A percentile compares a stretch with the other conserved stretches of the same genome.
phyloP scores from a whole-genome alignment of 2,329 filamentous ascomycete species.

The Mycosphaerelloides madeirae region DNA sequence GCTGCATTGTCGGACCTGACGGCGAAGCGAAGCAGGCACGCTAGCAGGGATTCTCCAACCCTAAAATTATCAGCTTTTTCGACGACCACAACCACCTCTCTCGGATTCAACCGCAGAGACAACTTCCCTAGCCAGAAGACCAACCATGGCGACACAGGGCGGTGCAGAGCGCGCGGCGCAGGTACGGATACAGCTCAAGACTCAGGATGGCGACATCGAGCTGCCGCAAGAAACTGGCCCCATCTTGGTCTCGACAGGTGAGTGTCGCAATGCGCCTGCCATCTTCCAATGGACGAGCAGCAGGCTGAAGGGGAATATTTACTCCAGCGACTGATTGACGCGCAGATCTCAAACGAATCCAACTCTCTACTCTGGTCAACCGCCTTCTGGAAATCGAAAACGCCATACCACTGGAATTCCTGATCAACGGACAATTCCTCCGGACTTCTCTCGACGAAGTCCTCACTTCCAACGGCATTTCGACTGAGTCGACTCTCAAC shows the following conservation, averaged over 20 bases:
- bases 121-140: neutral
- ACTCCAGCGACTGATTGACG: neutral
- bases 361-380: slow-evolving; percentile 61
- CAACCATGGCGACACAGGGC: slow-evolving; percentile 3
- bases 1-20: too few species aligned
- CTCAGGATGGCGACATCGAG: slow-evolving; percentile 50
- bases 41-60: neutral
- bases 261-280: slow-evolving; percentile 12
- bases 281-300: neutral
- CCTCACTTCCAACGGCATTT: slow-evolving; percentile 78
- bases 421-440: slow-evolving; percentile 89
- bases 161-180: slow-evolving; percentile 33
- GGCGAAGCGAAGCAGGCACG: too few species aligned
- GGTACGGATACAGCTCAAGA: slow-evolving; percentile 52
- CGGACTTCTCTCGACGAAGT: slow-evolving; percentile 87
- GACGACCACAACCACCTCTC: neutral
- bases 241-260: slow-evolving; percentile 56
- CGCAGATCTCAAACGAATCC: slow-evolving; percentile 52
- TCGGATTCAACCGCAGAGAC: neutral
- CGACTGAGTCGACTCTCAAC: slow-evolving; percentile 77
- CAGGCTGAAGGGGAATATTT: neutral
- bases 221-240: slow-evolving; percentile 52
- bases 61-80: neutral
- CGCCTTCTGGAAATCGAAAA: slow-evolving; percentile 53
- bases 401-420: slow-evolving; percentile 84